Evolutionary conservation across 192 early-diverging fungal species (phyloP).

Genomic region (Spizellomyces punctatus): DNA sequence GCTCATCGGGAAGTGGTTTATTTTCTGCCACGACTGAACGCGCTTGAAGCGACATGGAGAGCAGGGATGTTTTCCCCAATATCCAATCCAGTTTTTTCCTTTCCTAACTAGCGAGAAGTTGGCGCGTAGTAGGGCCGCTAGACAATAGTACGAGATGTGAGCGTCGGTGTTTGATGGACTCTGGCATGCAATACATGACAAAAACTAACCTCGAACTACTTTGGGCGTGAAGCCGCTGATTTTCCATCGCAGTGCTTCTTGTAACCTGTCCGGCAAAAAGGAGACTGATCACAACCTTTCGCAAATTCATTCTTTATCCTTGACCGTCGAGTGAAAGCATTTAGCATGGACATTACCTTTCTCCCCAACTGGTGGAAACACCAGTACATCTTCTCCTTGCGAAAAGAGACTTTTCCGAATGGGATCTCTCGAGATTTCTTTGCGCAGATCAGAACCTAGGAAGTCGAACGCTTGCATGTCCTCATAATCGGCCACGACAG

Average conservation of each 20-base stretch:
- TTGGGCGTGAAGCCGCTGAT: constrained; percentile 44
- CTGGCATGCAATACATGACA: not conserved
- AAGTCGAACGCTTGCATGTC: constrained; percentile 16
- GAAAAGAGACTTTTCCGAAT: constrained; percentile 40
- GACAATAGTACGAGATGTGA: not conserved
- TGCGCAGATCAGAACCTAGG: constrained; percentile 5
- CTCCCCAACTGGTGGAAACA: constrained; percentile 43
- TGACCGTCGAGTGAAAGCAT: too few species aligned
- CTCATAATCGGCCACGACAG: not conserved
- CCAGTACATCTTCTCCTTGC: constrained; percentile 43
- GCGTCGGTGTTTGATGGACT: not conserved
- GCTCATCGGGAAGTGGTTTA: constrained; percentile 57
- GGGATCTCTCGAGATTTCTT: not conserved
- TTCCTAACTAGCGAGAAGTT: constrained; percentile 44
- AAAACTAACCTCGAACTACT: constrained; percentile 45
- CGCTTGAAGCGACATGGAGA: constrained; percentile 39
- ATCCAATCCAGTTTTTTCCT: constrained; percentile 45
- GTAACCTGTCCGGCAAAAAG: constrained; percentile 23
- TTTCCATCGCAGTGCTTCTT: constrained; percentile 44
- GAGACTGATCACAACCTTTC: constrained; percentile 11
- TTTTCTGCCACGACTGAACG: constrained; percentile 50
- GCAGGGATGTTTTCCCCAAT: constrained; percentile 51
- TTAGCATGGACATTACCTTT: constrained; percentile 1
- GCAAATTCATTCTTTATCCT: too few species aligned
- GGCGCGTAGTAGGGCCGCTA: constrained; percentile 38